These are phyloP conservation scores for Quercus berberidifolia DNA, from an alignment of 306 rosid genomes.

Conservation along the genomic window DNA sequence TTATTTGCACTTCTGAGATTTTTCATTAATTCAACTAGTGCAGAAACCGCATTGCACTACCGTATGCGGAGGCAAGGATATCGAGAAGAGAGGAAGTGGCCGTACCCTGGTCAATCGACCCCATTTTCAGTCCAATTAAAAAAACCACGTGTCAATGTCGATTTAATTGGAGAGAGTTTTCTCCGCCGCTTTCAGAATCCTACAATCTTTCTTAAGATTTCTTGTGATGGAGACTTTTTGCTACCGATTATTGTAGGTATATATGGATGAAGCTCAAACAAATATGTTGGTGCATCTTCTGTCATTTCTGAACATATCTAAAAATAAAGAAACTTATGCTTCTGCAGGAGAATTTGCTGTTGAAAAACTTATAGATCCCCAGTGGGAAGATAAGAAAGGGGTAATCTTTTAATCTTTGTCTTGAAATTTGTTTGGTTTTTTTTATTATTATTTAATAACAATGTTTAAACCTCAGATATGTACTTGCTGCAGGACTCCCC, in stretches of 20 bases:
- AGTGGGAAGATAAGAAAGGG: conserved; percentile 51
- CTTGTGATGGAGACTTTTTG: conserved; percentile 84
- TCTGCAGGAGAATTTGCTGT: conserved; percentile 73
- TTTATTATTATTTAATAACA: not conserved
- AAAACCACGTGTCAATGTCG: conserved; percentile 22
- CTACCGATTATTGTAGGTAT: conserved; percentile 94
- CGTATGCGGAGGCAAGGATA: conserved; percentile 64
- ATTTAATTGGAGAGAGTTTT: conserved; percentile 45
- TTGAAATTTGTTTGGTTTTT: not conserved
- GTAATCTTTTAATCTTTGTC: conserved; percentile 32
- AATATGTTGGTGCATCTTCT: not conserved
- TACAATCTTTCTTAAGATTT: conserved; percentile 89
- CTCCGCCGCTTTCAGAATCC: conserved; percentile 75
- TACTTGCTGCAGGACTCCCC: conserved; percentile 65
- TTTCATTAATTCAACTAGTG: conserved; percentile 44
- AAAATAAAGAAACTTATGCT: conserved; percentile 14
- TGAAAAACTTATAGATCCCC: conserved; percentile 64
- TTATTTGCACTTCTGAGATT: conserved; percentile 38
- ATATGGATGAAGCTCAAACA: not conserved
- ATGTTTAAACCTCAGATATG: not conserved
- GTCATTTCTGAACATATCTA: not conserved
- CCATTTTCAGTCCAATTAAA: conserved; percentile 37
- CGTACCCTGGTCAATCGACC: conserved; percentile 27
- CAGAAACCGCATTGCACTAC: conserved; percentile 83
- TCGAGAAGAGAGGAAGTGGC: conserved; percentile 44